phyloP scores from a whole-genome alignment of 305 asterid genomes.

The Ajuga reptans region DNA sequence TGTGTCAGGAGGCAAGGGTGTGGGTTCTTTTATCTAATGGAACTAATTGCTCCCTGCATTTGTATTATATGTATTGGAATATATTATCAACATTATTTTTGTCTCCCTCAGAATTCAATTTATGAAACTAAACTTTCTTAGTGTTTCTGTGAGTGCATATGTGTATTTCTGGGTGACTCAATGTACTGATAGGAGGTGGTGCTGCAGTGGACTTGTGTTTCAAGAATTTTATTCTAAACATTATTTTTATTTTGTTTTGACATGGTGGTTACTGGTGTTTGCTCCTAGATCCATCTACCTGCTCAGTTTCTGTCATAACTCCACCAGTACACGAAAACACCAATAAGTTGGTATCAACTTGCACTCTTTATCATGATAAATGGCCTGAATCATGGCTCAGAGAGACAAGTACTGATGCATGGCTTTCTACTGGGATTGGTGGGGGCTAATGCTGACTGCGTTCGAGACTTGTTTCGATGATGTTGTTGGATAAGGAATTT shows the following conservation, averaged over 20 bases:
- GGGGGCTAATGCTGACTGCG: no score
- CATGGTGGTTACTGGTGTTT: conserved; percentile 22
- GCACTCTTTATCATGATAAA: conserved; percentile 83
- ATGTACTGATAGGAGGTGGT: background rate
- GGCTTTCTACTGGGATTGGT: conserved; percentile 93
- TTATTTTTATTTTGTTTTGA: conserved; percentile 7
- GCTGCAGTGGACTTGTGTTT: conserved; percentile 3
- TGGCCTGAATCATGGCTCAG: conserved; percentile 96
- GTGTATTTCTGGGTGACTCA: background rate
- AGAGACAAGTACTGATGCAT: conserved; percentile 92
- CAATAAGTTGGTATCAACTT: conserved; percentile 56
- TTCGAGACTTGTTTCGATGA: no score
- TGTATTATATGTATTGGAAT: background rate
- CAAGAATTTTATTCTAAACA: conserved; percentile 2
- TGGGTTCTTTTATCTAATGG: background rate
- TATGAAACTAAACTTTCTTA: background rate
- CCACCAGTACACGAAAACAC: conserved; percentile 65
- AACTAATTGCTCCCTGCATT: background rate
- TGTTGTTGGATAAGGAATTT: no score
- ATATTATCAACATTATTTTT: background rate
- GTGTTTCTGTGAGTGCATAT: background rate
- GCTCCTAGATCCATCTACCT: conserved; percentile 63
- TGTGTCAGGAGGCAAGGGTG: background rate
- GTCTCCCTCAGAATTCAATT: background rate
- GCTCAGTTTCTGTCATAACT: conserved; percentile 56